These are phyloP conservation scores for Laguncularia racemosa DNA, from an alignment of 345 rosid species.

Conservation along the genomic window DNA sequence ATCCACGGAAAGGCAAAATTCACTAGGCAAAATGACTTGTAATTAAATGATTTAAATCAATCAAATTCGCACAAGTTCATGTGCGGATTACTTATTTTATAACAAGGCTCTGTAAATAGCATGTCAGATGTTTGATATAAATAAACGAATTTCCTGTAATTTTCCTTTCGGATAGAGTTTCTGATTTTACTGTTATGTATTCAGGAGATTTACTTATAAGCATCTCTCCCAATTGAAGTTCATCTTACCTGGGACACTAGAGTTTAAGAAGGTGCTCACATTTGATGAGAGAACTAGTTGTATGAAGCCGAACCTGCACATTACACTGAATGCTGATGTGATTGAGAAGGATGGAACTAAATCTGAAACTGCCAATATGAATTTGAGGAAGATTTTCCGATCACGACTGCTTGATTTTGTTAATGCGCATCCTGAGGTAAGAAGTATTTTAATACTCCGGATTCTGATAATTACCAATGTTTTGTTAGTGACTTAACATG, in stretches of 20 bases:
- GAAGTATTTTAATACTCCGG: no score
- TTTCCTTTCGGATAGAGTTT: no score
- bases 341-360: constrained; percentile 26
- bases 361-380: constrained; percentile 33
- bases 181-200: neutral
- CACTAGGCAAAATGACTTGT: no score
- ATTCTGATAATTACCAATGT: no score
- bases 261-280: constrained; percentile 43
- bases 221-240: constrained; percentile 75
- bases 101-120: no score
- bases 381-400: constrained; percentile 54
- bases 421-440: constrained; percentile 68
- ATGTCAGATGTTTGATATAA: no score
- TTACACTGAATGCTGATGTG: constrained; percentile 45
- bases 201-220: constrained; percentile 65
- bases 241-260: constrained; percentile 73
- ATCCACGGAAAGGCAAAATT: no score
- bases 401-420: constrained; percentile 44
- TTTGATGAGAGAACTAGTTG: constrained; percentile 64
- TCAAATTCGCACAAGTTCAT: no score
- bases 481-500: no score
- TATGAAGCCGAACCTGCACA: constrained; percentile 77
- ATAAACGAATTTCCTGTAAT: no score
- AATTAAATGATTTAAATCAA: no score
- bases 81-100: no score